Evolutionary conservation across 192 early-diverging fungal genomes (phyloP).

Genomic region (Kickxella alabastrina): DNA sequence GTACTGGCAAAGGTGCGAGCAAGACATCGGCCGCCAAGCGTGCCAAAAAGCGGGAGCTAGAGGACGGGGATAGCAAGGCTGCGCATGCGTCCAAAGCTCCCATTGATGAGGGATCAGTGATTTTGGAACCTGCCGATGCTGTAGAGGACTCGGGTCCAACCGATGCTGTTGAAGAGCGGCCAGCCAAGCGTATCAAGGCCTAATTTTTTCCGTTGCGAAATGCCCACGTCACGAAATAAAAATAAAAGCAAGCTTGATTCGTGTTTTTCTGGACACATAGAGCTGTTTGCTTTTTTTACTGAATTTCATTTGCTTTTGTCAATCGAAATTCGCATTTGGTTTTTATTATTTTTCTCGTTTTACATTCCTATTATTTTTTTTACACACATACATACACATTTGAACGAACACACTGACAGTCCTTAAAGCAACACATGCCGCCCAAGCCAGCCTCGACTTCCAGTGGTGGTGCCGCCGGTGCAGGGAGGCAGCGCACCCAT

Average conservation of each 20-base stretch:
- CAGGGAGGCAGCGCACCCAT: slow-evolving; percentile 8
- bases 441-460: slow-evolving; percentile 1
- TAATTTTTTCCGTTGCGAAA: no score
- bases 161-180: neutral
- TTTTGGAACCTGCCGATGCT: no score
- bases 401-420: no score
- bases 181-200: slow-evolving; percentile 5
- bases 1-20: neutral
- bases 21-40: neutral
- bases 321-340: neutral
- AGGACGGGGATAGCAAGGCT: neutral
- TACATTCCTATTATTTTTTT: neutral
- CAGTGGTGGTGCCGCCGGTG: no score
- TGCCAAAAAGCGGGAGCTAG: slow-evolving; percentile 2
- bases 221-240: no score
- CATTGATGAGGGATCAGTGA: neutral
- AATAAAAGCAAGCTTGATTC: no score
- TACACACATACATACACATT: neutral
- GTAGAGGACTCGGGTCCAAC: no score
- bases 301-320: no score
- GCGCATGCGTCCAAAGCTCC: neutral
- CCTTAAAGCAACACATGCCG: slow-evolving; percentile 16
- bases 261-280: neutral
- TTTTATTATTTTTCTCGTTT: neutral
- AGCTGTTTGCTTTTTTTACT: neutral